These are phyloP conservation scores for Torulaspora pretoriensis DNA, from an alignment of 1,139 yeast genomes.

Conservation along the genomic window DNA sequence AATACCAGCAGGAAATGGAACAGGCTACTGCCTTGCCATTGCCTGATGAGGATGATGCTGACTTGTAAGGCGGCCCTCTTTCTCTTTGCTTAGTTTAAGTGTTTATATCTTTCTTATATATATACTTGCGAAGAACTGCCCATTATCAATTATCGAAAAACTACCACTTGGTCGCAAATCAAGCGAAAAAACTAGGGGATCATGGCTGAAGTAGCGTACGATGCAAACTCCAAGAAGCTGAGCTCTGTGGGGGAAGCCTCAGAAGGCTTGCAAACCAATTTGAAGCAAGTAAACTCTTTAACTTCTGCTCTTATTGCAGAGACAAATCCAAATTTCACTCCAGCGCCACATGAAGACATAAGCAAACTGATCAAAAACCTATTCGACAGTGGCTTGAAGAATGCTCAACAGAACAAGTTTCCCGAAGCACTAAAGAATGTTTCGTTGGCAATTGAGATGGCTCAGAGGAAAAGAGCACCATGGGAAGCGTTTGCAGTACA, in stretches of 20 bases:
- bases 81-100: constrained; percentile 3
- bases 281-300: constrained; percentile 61
- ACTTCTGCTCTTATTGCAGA: constrained; percentile 55
- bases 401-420: constrained; percentile 58
- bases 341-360: constrained; percentile 59
- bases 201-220: constrained; percentile 9
- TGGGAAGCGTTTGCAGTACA: constrained; percentile 83
- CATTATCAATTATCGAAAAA: not conserved
- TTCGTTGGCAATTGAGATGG: constrained; percentile 75
- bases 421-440: constrained; percentile 72
- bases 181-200: not conserved
- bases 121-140: constrained; percentile 1
- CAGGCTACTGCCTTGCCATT: constrained; percentile 99
- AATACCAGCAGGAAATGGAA: constrained; percentile 99
- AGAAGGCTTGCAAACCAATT: constrained; percentile 45
- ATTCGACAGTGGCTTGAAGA: constrained; percentile 65
- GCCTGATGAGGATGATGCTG: constrained; percentile 99
- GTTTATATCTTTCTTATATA: not conserved
- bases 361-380: constrained; percentile 67
- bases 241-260: constrained; percentile 19
- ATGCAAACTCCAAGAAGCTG: constrained; percentile 9
- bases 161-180: too few relatives aligned
- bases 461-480: constrained; percentile 65
- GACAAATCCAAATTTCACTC: constrained; percentile 53
- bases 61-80: constrained; percentile 52